These are phyloP conservation scores for Salvia rosmarinus DNA, from an alignment of 257 asterid genomes.

Conservation along the genomic window DNA sequence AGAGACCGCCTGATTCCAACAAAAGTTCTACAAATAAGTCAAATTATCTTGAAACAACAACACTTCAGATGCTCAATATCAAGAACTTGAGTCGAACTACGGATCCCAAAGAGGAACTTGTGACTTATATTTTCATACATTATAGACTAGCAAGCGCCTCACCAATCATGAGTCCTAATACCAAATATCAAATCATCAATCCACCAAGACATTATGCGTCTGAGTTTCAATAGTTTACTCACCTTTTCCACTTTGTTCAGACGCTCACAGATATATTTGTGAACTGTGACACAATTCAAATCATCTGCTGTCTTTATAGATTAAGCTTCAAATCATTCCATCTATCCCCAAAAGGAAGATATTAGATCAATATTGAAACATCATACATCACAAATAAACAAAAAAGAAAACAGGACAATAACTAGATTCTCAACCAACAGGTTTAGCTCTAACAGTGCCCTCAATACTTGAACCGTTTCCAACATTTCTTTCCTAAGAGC, in stretches of 20 bases:
- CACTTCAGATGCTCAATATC: conserved; percentile 13
- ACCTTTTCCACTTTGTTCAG: conserved; percentile 11
- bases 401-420: neutral
- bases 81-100: conserved; percentile 2
- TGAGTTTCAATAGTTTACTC: neutral
- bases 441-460: neutral
- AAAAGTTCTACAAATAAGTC: conserved; percentile 12
- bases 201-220: conserved; percentile 8
- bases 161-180: conserved; percentile 12
- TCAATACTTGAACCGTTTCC: neutral
- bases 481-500: conserved; percentile 7
- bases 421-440: neutral
- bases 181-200: conserved; percentile 16
- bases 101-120: neutral
- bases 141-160: conserved; percentile 7
- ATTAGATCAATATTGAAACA: neutral
- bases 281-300: neutral
- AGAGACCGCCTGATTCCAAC: conserved; percentile 10
- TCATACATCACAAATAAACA: neutral
- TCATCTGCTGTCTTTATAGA: neutral
- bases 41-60: neutral
- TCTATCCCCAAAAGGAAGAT: neutral
- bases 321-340: neutral
- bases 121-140: conserved; percentile 9
- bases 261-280: neutral